phyloP scores from a whole-genome alignment of 169 alveolate species.

The Cryptosporidium ryanae region DNA sequence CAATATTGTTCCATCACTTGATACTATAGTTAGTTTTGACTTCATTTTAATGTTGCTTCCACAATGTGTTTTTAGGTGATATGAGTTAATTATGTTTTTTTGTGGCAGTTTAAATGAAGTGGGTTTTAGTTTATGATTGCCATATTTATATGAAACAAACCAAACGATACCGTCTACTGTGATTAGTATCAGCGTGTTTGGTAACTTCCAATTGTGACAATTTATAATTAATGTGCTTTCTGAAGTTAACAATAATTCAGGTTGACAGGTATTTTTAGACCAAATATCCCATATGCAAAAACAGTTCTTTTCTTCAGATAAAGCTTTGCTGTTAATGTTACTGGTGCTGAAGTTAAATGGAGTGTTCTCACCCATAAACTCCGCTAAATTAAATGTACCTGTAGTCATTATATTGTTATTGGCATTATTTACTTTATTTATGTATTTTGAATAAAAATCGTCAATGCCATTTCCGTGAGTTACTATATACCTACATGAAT shows the following conservation, averaged over 20 bases:
- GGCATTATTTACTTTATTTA: background rate
- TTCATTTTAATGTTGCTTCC: background rate
- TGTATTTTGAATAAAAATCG: background rate
- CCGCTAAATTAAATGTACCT: constrained; percentile 60
- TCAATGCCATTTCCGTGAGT: constrained; percentile 46
- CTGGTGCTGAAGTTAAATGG: constrained; percentile 1
- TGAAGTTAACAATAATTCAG: constrained; percentile 48
- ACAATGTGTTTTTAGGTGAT: background rate
- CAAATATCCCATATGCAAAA: constrained; percentile 68
- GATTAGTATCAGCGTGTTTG: background rate
- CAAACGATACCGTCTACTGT: constrained; percentile 26
- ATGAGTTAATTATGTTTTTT: constrained; percentile 27
- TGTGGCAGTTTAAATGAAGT: constrained; percentile 22
- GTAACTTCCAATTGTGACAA: constrained; percentile 33
- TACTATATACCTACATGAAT: constrained; percentile 46
- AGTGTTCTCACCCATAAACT: constrained; percentile 71
- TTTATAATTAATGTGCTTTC: constrained; percentile 23
- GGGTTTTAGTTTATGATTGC: constrained; percentile 29
- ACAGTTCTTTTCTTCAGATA: constrained; percentile 45
- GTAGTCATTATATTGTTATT: background rate
- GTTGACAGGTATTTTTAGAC: background rate
- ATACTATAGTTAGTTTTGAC: constrained; percentile 41
- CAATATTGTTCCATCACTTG: constrained; percentile 44
- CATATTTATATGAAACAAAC: constrained; percentile 47
- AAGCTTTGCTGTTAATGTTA: background rate